Evolutionary conservation across 805 yeast genomes (phyloP).

Genomic region (Lachancea quebecensis): DNA sequence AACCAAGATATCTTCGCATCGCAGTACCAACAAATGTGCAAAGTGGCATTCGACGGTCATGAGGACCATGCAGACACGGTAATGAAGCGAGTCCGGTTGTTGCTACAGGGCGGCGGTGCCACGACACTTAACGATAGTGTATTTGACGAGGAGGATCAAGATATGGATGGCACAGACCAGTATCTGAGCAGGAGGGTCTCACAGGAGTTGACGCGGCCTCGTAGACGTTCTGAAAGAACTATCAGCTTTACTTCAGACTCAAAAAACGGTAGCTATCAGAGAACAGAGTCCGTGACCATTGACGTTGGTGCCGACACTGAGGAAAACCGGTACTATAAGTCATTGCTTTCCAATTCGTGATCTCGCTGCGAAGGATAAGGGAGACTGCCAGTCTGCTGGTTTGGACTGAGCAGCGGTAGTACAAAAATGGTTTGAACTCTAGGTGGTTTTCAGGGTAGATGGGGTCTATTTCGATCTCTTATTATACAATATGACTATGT

Average conservation of each 20-base stretch:
- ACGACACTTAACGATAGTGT: constrained; percentile 1
- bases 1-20: constrained; percentile 73
- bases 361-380: background rate
- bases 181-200: constrained; percentile 12
- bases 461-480: background rate
- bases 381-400: background rate
- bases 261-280: constrained; percentile 21
- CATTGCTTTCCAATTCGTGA: constrained; percentile 8
- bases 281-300: constrained; percentile 15
- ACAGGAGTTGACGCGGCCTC: constrained; percentile 16
- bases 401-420: background rate
- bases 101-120: background rate
- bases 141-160: constrained; percentile 12
- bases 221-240: constrained; percentile 24
- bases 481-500: constrained; percentile 5
- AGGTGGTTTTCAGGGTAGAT: constrained; percentile 1
- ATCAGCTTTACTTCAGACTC: constrained; percentile 24
- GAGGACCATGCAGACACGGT: constrained; percentile 19
- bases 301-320: constrained; percentile 20
- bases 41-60: constrained; percentile 32
- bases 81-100: constrained; percentile 6
- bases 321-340: constrained; percentile 17
- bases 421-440: background rate
- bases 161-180: constrained; percentile 1
- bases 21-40: constrained; percentile 53